These are phyloP conservation scores for Aspergillus sp. DNA, from an alignment of 2,329 filamentous ascomycete species.

Conservation along the genomic window DNA sequence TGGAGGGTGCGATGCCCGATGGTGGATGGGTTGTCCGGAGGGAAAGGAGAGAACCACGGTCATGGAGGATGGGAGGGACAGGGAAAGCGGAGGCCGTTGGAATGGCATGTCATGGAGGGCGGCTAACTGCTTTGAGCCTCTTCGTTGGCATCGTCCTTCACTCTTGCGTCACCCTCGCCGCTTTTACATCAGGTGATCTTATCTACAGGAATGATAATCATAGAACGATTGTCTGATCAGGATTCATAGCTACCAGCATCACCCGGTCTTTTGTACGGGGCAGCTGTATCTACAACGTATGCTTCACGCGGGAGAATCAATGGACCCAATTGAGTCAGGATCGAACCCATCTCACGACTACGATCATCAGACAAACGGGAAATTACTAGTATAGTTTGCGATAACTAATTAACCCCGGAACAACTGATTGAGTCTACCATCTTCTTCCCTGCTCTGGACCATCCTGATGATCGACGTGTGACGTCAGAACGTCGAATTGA, in stretches of 20 bases:
- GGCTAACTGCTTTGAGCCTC: neutral
- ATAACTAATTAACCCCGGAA: no score
- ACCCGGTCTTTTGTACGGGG: no score
- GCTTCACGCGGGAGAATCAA: no score
- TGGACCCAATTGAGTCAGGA: no score
- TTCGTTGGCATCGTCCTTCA: constrained; percentile 10
- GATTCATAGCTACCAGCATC: no score
- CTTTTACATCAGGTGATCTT: constrained; percentile 21
- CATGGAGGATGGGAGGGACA: neutral
- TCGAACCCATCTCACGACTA: no score
- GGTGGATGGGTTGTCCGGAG: neutral
- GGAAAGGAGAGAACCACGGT: neutral
- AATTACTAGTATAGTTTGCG: no score
- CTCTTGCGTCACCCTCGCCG: constrained; percentile 22
- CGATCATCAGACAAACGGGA: no score
- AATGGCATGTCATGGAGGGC: constrained; percentile 4
- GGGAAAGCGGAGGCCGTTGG: constrained; percentile 1
- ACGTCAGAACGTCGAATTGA: neutral
- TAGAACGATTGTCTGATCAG: no score
- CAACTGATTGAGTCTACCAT: no score
- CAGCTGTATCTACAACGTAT: no score
- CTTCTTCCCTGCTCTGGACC: no score
- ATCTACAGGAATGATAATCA: neutral
- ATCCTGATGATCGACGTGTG: neutral
- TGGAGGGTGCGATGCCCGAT: neutral